Evolutionary conservation across 192 early-diverging fungal species (phyloP).

Genomic region (Phycomyces nitens): DNA sequence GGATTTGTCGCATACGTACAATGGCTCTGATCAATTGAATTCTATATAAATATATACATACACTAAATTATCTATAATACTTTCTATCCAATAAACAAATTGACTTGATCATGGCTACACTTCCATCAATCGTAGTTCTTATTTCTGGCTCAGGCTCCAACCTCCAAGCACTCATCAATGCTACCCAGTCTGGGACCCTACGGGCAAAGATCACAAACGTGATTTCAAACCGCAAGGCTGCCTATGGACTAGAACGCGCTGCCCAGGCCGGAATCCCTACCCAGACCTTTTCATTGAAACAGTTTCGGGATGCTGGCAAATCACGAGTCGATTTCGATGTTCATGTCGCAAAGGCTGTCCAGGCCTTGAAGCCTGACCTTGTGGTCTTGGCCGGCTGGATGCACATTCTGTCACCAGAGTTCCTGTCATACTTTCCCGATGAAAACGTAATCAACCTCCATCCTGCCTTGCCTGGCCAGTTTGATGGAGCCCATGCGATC

Average conservation of each 20-base stretch:
- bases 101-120: not conserved
- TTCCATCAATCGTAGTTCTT: slow-evolving; percentile 73
- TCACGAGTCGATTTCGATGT: slow-evolving; percentile 86
- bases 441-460: slow-evolving; percentile 90
- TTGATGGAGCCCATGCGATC: slow-evolving; percentile 97
- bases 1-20: too few relatives aligned
- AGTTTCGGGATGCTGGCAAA: slow-evolving; percentile 77
- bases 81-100: too few relatives aligned
- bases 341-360: slow-evolving; percentile 72
- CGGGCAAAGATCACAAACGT: slow-evolving; percentile 75
- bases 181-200: slow-evolving; percentile 48
- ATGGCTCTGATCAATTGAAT: not conserved
- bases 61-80: too few relatives aligned
- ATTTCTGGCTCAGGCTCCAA: slow-evolving; percentile 95
- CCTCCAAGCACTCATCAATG: slow-evolving; percentile 95
- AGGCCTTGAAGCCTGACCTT: slow-evolving; percentile 64
- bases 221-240: slow-evolving; percentile 81
- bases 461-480: slow-evolving; percentile 92
- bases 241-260: slow-evolving; percentile 91
- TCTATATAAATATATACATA: too few relatives aligned
- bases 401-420: slow-evolving; percentile 92
- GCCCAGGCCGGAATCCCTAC: slow-evolving; percentile 80
- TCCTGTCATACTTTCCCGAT: slow-evolving; percentile 68
- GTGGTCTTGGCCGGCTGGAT: slow-evolving; percentile 96
- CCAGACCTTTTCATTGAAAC: slow-evolving; percentile 73